Percentiles rank a stretch among this genome's conserved stretches.
phyloP scores from a whole-genome alignment of 73 alveolate species.

The Paramecium octaurelia region DNA sequence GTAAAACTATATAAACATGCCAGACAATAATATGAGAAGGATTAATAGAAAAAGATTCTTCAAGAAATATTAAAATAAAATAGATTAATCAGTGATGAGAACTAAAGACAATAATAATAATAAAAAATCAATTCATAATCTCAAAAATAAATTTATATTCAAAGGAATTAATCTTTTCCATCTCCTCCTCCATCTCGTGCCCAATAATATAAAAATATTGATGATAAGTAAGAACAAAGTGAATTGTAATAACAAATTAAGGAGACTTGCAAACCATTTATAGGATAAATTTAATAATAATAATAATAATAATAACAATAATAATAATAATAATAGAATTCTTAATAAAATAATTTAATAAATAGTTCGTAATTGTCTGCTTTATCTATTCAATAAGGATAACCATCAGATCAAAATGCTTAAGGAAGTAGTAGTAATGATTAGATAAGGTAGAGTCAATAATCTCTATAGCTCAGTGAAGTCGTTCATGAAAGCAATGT shows the following conservation, averaged over 20 bases:
- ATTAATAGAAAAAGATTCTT: neutral
- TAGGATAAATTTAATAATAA: neutral
- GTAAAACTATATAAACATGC: constrained; percentile 70
- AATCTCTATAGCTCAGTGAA: neutral
- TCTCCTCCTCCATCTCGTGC: neutral
- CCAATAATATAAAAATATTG: neutral
- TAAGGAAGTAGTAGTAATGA: neutral
- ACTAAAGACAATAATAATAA: neutral
- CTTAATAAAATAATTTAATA: neutral
- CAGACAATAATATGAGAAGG: constrained; percentile 3
- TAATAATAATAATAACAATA: no score
- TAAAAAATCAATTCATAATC: neutral
- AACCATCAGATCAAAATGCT: neutral
- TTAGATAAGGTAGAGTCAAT: neutral
- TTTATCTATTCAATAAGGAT: neutral
- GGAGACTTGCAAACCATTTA: neutral
- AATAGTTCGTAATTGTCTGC: neutral
- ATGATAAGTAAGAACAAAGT: neutral
- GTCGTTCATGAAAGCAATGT: constrained; percentile 79
- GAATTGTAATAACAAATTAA: neutral
- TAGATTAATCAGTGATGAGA: neutral
- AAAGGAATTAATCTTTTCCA: neutral
- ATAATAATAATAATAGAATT: neutral
- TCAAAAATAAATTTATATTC: neutral
- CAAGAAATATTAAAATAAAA: neutral